phyloP scores from a whole-genome alignment of 805 yeast species.

The Candida sithepensis region DNA sequence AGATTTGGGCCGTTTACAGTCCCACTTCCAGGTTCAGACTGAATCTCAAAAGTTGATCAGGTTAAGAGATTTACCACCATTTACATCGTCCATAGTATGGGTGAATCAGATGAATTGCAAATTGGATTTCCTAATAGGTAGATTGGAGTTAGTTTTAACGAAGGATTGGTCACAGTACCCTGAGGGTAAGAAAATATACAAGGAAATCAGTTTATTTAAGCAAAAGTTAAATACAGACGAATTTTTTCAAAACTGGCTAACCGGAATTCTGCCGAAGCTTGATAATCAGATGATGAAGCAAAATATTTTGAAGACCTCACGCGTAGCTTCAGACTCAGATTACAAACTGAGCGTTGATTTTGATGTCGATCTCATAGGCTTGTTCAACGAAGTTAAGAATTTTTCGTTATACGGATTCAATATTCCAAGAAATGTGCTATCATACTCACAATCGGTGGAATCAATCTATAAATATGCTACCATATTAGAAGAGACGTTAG shows the following conservation, averaged over 20 bases:
- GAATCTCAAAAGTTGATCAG: slow-evolving; percentile 33
- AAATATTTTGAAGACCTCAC: slow-evolving; percentile 36
- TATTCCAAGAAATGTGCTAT: slow-evolving; percentile 50
- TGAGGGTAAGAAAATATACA: slow-evolving; percentile 62
- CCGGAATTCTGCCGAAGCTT: slow-evolving; percentile 4
- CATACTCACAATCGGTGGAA: slow-evolving; percentile 47
- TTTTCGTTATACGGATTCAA: slow-evolving; percentile 48
- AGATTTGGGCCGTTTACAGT: slow-evolving; percentile 43
- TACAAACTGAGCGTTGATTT: slow-evolving; percentile 46
- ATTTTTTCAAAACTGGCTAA: slow-evolving; percentile 49
- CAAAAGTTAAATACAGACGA: slow-evolving; percentile 41
- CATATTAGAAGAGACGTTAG: slow-evolving; percentile 48
- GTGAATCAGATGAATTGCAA: slow-evolving; percentile 47
- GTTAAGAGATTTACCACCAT: slow-evolving; percentile 45
- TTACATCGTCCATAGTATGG: slow-evolving; percentile 48
- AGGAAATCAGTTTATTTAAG: slow-evolving; percentile 44
- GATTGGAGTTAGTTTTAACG: slow-evolving; percentile 53
- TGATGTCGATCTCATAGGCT: slow-evolving; percentile 37
- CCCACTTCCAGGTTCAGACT: slow-evolving; percentile 30
- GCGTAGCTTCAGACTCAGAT: slow-evolving; percentile 11
- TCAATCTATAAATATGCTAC: slow-evolving; percentile 56
- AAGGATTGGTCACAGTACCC: slow-evolving; percentile 57
- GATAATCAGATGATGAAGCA: slow-evolving; percentile 13
- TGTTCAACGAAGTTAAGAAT: slow-evolving; percentile 53
- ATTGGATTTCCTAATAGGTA: slow-evolving; percentile 36